Evolutionary conservation across 768 basidiomycete genomes (phyloP).

Genomic region (Trametes meyenii): DNA sequence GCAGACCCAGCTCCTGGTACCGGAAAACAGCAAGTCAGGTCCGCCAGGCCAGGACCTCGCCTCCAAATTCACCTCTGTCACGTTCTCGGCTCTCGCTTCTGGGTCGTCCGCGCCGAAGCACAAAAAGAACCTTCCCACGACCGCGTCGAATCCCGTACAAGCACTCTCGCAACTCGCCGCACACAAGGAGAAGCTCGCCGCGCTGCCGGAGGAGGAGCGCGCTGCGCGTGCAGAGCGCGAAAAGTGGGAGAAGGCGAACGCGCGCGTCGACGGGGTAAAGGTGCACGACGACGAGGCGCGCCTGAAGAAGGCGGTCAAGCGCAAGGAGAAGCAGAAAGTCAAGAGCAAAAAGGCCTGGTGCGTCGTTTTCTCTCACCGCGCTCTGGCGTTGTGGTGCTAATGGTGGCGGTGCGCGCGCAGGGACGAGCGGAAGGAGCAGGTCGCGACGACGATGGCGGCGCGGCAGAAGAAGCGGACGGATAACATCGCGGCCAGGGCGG

Average conservation of each 20-base stretch:
- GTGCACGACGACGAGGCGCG: conserved; percentile 83
- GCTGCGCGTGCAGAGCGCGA: conserved; percentile 80
- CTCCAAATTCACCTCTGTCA: conserved; percentile 58
- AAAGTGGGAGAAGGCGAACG: conserved; percentile 88
- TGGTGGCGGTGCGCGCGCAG: conserved; percentile 43
- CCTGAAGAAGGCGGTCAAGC: conserved; percentile 91
- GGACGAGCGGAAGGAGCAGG: conserved; percentile 84
- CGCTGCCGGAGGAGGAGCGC: conserved; percentile 82
- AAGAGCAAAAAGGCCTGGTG: conserved; percentile 89
- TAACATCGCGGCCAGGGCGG: conserved; percentile 86
- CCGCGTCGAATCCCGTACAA: conserved; percentile 78
- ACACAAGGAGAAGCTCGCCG: conserved; percentile 75
- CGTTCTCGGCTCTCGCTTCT: conserved; percentile 67
- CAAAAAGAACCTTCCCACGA: conserved; percentile 65
- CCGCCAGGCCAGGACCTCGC: conserved; percentile 38
- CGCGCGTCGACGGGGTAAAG: conserved; percentile 88
- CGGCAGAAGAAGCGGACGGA: conserved; percentile 90
- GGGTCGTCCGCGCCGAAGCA: conserved; percentile 45
- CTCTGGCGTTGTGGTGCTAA: background rate
- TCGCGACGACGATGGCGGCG: conserved; percentile 74
- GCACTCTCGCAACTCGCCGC: conserved; percentile 81
- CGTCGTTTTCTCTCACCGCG: conserved; percentile 31
- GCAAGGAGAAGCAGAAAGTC: conserved; percentile 86
- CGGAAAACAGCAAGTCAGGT: conserved; percentile 45
- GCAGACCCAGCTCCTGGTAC: conserved; percentile 74